Percentiles rank a stretch among this genome's conserved stretches.
Conservation (phyloP, 768 basidiomycete genomes). For the Amyloporia xantha region DNA sequence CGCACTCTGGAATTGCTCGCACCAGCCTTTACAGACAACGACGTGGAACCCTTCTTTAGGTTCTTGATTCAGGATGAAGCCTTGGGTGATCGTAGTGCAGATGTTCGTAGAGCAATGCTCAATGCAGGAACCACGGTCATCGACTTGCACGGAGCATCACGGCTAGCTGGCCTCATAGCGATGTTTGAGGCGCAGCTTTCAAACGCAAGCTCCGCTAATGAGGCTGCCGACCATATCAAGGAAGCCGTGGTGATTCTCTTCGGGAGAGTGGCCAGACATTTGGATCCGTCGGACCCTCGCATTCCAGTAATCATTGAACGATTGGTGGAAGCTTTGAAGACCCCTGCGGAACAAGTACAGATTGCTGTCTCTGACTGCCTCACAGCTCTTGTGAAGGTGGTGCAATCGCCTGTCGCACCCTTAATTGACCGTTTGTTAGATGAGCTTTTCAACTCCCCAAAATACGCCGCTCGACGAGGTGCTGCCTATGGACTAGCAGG, state of each 20-base stretch:
- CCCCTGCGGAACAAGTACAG: conserved; percentile 94
- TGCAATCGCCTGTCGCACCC: conserved; percentile 48
- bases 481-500: conserved; percentile 96
- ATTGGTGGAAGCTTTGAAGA: conserved; percentile 83
- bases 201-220: conserved; percentile 42
- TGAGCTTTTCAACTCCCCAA: conserved; percentile 69
- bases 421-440: conserved; percentile 73
- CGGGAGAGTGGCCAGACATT: conserved; percentile 85
- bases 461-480: conserved; percentile 93
- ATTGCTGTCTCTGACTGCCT: conserved; percentile 95
- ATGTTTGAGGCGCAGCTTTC: conserved; percentile 77
- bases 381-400: conserved; percentile 72
- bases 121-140: conserved; percentile 74
- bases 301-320: conserved; percentile 79
- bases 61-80: conserved; percentile 86
- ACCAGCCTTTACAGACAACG: conserved; percentile 51
- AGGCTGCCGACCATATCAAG: conserved; percentile 81
- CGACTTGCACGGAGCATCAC: conserved; percentile 71
- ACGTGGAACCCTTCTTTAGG: conserved; percentile 67
- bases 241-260: conserved; percentile 94
- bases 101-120: conserved; percentile 87
- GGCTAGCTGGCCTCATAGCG: conserved; percentile 66
- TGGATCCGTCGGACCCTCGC: conserved; percentile 69
- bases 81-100: conserved; percentile 75
- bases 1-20: conserved; percentile 61